Percentiles rank a stretch among this genome's conserved stretches.
phyloP scores from a whole-genome alignment of 73 alveolate species.

The Effrenium voratum region DNA sequence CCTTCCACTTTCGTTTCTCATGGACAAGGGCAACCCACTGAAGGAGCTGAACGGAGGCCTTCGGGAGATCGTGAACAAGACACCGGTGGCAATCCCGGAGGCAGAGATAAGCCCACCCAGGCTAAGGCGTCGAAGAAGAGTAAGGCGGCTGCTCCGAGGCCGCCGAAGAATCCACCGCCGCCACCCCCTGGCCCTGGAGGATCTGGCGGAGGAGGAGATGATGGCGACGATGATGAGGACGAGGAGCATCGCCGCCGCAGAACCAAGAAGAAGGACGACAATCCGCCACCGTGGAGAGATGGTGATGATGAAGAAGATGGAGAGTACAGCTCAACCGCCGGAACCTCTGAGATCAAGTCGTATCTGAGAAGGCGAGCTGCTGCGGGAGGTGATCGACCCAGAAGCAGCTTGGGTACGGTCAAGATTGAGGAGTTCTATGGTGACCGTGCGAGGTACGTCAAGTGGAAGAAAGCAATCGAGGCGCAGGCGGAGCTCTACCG shows the following conservation, averaged over 20 bases:
- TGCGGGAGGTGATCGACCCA: not conserved
- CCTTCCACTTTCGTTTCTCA: no score
- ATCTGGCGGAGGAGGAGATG: not conserved
- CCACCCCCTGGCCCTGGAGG: not conserved
- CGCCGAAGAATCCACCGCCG: not conserved
- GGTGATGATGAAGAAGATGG: not conserved
- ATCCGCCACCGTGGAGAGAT: no score
- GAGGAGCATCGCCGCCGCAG: not conserved
- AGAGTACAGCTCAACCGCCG: not conserved
- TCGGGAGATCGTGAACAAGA: no score
- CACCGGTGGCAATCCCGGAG: no score
- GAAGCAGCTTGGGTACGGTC: not conserved
- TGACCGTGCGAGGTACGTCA: not conserved
- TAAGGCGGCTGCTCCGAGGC: no score
- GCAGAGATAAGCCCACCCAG: not conserved
- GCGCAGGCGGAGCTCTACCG: slow-evolving; percentile 24
- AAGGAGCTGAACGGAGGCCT: no score
- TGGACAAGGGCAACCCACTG: no score
- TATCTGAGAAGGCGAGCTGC: not conserved
- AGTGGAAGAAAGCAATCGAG: slow-evolving; percentile 40
- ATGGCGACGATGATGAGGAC: not conserved
- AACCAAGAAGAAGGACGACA: no score
- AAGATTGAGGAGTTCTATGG: slow-evolving; percentile 5
- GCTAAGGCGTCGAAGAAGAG: no score
- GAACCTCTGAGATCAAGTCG: not conserved